phyloP scores from a whole-genome alignment of 2,329 filamentous ascomycete species.

The Daldinia sp. region DNA sequence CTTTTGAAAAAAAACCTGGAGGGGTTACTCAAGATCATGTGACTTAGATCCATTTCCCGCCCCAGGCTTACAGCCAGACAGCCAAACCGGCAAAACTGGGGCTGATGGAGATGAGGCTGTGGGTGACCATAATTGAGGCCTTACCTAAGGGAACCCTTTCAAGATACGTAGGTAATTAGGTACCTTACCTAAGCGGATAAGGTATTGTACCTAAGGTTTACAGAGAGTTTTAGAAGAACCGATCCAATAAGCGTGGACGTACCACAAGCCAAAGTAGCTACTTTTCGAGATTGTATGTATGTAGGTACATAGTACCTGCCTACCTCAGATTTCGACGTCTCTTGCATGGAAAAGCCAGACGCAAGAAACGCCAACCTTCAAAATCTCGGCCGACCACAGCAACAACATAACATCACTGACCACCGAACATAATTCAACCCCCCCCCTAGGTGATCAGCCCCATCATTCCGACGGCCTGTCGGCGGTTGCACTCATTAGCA shows the following conservation, averaged over 20 bases:
- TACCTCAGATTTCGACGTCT: slow-evolving; percentile 22
- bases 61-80: slow-evolving; percentile 7
- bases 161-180: too few relatives aligned
- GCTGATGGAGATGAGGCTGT: slow-evolving; percentile 36
- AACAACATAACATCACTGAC: slow-evolving; percentile 6
- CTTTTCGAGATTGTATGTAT: slow-evolving; percentile 4
- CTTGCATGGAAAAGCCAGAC: slow-evolving; percentile 24
- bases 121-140: background rate
- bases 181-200: background rate
- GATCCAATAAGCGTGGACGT: background rate
- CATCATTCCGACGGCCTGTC: slow-evolving; percentile 12
- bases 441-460: slow-evolving; percentile 9
- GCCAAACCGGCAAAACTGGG: slow-evolving; percentile 39
- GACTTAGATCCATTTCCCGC: slow-evolving; percentile 1
- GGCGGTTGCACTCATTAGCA: slow-evolving; percentile 6
- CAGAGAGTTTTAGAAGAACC: slow-evolving; percentile 5
- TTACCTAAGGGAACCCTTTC: background rate
- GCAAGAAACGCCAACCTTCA: slow-evolving; percentile 25
- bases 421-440: slow-evolving; percentile 16
- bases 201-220: background rate
- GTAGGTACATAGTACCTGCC: slow-evolving; percentile 25
- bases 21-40: slow-evolving; percentile 28
- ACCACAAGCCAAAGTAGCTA: slow-evolving; percentile 7
- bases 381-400: slow-evolving; percentile 22
- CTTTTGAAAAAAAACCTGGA: slow-evolving; percentile 8